Evolutionary conservation across 805 yeast species (phyloP).

Genomic region (Wickerhamiella vanderwaltii): DNA sequence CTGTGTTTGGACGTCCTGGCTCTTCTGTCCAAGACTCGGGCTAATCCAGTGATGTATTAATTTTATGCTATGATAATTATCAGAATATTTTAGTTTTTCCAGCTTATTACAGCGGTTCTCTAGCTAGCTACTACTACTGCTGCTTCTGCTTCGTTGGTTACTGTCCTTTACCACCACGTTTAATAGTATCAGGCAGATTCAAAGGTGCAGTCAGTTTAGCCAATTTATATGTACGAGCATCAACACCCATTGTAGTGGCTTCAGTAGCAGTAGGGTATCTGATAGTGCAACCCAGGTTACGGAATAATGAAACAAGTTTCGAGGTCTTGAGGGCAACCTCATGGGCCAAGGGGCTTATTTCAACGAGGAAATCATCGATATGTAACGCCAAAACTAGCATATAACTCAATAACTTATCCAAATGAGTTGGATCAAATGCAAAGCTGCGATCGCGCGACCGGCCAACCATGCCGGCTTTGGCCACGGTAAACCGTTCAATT

Average conservation of each 20-base stretch:
- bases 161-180: constrained; percentile 33
- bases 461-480: constrained; percentile 50
- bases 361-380: constrained; percentile 62
- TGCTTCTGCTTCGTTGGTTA: no score
- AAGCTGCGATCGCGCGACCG: constrained; percentile 66
- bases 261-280: constrained; percentile 45
- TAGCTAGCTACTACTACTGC: no score
- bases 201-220: constrained; percentile 83
- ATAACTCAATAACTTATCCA: constrained; percentile 75
- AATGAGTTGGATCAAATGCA: constrained; percentile 74
- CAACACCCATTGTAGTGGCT: constrained; percentile 25
- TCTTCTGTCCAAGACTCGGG: no score
- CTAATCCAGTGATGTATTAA: no score
- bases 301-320: constrained; percentile 52
- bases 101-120: no score
- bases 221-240: constrained; percentile 46
- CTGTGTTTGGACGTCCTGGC: no score
- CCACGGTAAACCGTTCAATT: constrained; percentile 56
- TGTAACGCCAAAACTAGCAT: constrained; percentile 61
- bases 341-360: constrained; percentile 68
- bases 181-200: constrained; percentile 69
- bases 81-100: no score
- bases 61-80: no score
- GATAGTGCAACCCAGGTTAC: constrained; percentile 69
- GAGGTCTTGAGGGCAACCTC: constrained; percentile 75